Base-by-base conservation (phyloP, 345 rosid species). In the Rhizophora mangle region DNA sequence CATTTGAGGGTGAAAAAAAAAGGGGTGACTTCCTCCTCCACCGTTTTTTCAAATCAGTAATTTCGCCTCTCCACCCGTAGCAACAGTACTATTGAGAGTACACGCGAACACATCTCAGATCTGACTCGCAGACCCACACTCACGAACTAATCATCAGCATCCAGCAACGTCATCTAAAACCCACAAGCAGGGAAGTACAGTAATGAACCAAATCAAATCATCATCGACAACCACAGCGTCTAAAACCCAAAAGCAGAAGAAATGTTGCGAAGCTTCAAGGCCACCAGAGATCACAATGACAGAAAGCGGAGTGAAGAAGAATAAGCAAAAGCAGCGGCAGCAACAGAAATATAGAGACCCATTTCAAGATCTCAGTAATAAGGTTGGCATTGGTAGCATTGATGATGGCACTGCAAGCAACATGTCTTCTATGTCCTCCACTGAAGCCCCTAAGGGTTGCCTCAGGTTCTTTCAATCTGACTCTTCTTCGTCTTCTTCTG, bases 401-500 rank as follows among this genome's bases (percentile, higher is more conserved):
- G 59, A 2, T 58, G 70, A 37, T 60, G 71, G 63, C 71, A 70
- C 19, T 43, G 49, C 16, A 67, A 64, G 79, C 69, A 70, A 75
- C 37, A 64, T 73, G 68, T 65, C 84, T 72, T 69, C 82, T 64
- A 57, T 80, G 29, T 80, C 74, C 69, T 88, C 94, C 60, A 57
- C 79, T 61, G 98, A 90, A 82, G 80, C 89, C 26, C 86, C 93
- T 0, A 84, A 62, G 65, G 89, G 93, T 43, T 85, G 91, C 74
- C 96, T 89, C 87, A 84, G 89, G 88, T 91, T 86, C 75, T 81
- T 89, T 65, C 88, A 86, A 65, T 82, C 96, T 47, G 84, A 83
- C 68, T 80, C 87, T 46, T 71, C 83, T 43, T 43, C 49, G 2
- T 73, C 83, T 20, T 55, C 72, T 60, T 39, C 84, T 27, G 62